Percentiles rank a stretch among this genome's conserved stretches.
Conservation (phyloP, 805 yeast species). For the Maudiozyma bulderi region DNA sequence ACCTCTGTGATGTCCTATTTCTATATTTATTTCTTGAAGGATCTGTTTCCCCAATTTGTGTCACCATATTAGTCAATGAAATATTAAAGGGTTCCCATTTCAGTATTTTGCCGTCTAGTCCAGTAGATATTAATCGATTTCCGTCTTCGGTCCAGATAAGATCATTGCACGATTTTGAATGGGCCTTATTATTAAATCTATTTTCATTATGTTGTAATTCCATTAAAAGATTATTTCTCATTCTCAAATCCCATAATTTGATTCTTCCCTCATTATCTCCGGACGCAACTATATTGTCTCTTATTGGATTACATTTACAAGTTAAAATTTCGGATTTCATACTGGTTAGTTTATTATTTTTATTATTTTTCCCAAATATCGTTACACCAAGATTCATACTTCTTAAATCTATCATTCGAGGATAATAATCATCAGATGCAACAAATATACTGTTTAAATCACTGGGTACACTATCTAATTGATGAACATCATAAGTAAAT, state of each 20-base stretch:
- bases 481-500: constrained; percentile 51
- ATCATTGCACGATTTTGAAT: constrained; percentile 71
- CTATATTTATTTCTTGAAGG: constrained; percentile 14
- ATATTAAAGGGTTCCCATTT: constrained; percentile 45
- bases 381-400: constrained; percentile 67
- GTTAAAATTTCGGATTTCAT: constrained; percentile 30
- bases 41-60: constrained; percentile 19
- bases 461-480: constrained; percentile 41
- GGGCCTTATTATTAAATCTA: constrained; percentile 42
- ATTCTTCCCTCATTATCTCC: constrained; percentile 80
- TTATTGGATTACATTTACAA: constrained; percentile 68
- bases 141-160: constrained; percentile 66
- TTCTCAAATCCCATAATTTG: constrained; percentile 76
- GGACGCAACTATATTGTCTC: constrained; percentile 53
- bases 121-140: constrained; percentile 50
- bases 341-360: constrained; percentile 45
- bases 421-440: constrained; percentile 61
- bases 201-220: constrained; percentile 11
- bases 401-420: constrained; percentile 63
- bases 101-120: constrained; percentile 70
- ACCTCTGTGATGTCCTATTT: constrained; percentile 19
- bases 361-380: constrained; percentile 45
- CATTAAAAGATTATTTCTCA: constrained; percentile 15
- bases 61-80: background rate
- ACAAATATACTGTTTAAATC: constrained; percentile 48